These are phyloP conservation scores for Aristolochia californica DNA, from an alignment of 164 flowering plant species.

Conservation along the genomic window DNA sequence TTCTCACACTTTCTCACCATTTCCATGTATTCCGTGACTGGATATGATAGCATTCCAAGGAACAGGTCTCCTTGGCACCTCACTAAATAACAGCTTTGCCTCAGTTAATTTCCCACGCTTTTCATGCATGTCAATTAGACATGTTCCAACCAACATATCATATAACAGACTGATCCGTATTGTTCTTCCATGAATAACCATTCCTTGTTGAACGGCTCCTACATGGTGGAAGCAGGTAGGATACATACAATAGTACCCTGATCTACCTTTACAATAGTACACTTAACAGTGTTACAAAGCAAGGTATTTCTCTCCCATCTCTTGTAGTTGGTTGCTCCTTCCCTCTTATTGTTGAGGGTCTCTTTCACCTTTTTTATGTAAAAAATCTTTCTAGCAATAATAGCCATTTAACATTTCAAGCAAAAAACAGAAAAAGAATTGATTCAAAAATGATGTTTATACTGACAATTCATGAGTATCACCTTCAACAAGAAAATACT, in stretches of 20 bases:
- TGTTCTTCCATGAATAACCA: conserved; percentile 49
- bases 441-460: too few relatives aligned
- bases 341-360: too few relatives aligned
- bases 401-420: too few relatives aligned
- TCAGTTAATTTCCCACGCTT: conserved; percentile 58
- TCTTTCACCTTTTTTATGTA: too few relatives aligned
- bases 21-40: conserved; percentile 54
- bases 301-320: conserved; percentile 49
- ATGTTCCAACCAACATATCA: too few relatives aligned
- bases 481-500: too few relatives aligned
- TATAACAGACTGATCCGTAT: too few relatives aligned
- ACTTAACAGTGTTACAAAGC: conserved; percentile 25
- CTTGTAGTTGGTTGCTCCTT: too few relatives aligned
- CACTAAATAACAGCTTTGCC: conserved; percentile 31
- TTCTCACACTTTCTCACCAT: conserved; percentile 32
- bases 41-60: too few relatives aligned
- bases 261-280: conserved; percentile 25
- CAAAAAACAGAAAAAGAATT: too few relatives aligned
- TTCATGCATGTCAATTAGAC: conserved; percentile 57
- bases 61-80: conserved; percentile 33
- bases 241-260: conserved; percentile 58
- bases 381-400: too few relatives aligned
- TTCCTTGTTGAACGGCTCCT: conserved; percentile 37
- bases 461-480: too few relatives aligned
- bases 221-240: conserved; percentile 33